Conservation (phyloP, 164 flowering plant genomes). For the Akebia trifoliata region DNA sequence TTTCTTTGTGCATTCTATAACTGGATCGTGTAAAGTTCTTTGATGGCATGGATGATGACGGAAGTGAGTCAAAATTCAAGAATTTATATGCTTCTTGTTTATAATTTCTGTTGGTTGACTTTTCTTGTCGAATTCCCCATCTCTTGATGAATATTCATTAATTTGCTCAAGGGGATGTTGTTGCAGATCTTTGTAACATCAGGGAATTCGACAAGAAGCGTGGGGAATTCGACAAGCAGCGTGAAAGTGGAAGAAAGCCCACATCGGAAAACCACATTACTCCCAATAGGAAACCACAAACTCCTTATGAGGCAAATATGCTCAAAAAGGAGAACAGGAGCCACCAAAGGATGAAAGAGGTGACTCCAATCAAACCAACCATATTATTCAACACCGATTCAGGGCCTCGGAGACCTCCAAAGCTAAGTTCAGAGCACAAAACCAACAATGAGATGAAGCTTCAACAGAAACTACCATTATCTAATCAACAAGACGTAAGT, state of each 20-base stretch:
- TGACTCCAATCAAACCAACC: slow-evolving; percentile 31
- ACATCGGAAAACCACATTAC: slow-evolving; percentile 19
- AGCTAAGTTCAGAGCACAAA: slow-evolving; percentile 29
- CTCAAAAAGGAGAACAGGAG: slow-evolving; percentile 34
- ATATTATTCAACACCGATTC: slow-evolving; percentile 33
- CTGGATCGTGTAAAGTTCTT: slow-evolving; percentile 53
- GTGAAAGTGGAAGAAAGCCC: slow-evolving; percentile 39
- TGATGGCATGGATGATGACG: slow-evolving; percentile 93
- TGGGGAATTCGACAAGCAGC: slow-evolving; percentile 49
- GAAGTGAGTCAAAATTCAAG: slow-evolving; percentile 63
- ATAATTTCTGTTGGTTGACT: too few relatives aligned
- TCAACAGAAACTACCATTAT: slow-evolving; percentile 30
- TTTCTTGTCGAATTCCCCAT: slow-evolving; percentile 29
- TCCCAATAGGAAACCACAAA: slow-evolving; percentile 26
- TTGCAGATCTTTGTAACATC: slow-evolving; percentile 61
- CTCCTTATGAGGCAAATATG: slow-evolving; percentile 15
- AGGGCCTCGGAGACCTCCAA: slow-evolving; percentile 53
- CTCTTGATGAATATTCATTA: slow-evolving; percentile 16
- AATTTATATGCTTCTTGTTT: slow-evolving; percentile 18
- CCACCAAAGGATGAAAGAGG: slow-evolving; percentile 33
- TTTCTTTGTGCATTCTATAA: slow-evolving; percentile 13
- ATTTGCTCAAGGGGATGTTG: slow-evolving; percentile 23
- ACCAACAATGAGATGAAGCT: slow-evolving; percentile 23
- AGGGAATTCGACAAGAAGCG: slow-evolving; percentile 46
- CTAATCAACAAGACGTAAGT: slow-evolving; percentile 44